Conservation (phyloP, 2,329 filamentous ascomycete genomes). For the Pyrenophora tritici-repentis region DNA sequence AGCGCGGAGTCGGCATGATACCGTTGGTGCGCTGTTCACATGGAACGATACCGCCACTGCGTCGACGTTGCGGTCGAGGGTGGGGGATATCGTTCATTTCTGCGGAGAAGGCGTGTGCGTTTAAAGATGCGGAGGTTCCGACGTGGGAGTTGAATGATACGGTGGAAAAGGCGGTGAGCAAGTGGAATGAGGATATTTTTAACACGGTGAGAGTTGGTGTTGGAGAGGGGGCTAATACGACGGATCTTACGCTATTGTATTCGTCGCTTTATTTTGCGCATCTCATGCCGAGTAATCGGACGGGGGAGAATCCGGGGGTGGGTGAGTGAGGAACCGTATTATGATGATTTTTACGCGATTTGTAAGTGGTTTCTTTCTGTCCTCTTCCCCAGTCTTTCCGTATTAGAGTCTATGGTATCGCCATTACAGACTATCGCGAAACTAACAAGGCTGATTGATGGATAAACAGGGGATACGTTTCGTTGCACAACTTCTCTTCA, state of each 20-base stretch:
- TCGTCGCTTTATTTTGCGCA: conserved; percentile 71
- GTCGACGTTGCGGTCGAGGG: conserved; percentile 52
- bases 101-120: conserved; percentile 53
- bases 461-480: conserved; percentile 64
- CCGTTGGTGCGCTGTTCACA: conserved; percentile 56
- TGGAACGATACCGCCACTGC: conserved; percentile 36
- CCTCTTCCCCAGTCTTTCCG: no score
- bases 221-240: conserved; percentile 57
- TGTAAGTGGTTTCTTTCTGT: conserved; percentile 45
- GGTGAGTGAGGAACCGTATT: no score
- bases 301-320: conserved; percentile 74
- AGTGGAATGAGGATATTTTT: conserved; percentile 58
- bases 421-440: no score
- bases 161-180: conserved; percentile 43
- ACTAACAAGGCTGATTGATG: no score
- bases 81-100: conserved; percentile 58
- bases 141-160: conserved; percentile 48
- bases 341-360: conserved; percentile 72
- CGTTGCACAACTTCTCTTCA: conserved; percentile 61
- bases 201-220: conserved; percentile 54
- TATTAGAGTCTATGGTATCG: no score
- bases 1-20: conserved; percentile 43
- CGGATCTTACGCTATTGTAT: conserved; percentile 65
- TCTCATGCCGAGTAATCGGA: conserved; percentile 70
- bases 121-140: conserved; percentile 49